These are phyloP conservation scores for Gnetum montanum DNA, from an alignment of 75 land plant species.

Conservation along the genomic window DNA sequence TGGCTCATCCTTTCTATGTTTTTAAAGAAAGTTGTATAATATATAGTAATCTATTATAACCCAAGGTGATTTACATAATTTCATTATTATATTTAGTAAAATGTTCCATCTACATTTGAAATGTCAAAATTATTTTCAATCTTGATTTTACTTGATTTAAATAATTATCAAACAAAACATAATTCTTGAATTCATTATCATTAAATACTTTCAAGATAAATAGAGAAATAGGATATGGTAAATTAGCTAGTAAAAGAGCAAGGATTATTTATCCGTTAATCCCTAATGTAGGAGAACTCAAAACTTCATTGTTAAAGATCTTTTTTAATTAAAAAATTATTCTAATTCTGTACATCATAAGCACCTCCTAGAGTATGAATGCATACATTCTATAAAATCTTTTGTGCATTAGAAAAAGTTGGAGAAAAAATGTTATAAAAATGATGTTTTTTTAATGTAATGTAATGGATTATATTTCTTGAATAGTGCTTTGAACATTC, in stretches of 20 bases:
- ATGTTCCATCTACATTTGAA: neutral
- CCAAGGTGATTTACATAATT: neutral
- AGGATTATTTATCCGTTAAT: neutral
- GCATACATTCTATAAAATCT: conserved; percentile 20
- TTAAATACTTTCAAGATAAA: neutral
- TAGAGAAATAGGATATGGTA: too few relatives aligned
- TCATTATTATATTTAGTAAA: neutral
- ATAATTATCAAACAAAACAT: neutral
- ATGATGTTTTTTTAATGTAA: neutral
- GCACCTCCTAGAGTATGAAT: conserved; percentile 10
- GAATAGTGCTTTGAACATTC: neutral
- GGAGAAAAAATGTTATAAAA: conserved; percentile 13
- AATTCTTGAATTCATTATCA: neutral
- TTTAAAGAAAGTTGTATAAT: neutral
- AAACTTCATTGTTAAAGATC: neutral
- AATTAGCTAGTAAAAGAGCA: neutral
- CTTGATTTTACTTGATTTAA: neutral
- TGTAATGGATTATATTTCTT: neutral
- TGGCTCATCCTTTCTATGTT: neutral
- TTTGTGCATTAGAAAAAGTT: conserved; percentile 13
- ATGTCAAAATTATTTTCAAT: neutral
- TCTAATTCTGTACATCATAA: conserved; percentile 8
- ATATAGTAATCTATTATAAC: neutral
- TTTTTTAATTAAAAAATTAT: neutral
- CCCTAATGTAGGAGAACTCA: neutral